Conservation (phyloP, 1,139 yeast species). For the Arxiozyma heterogenica region DNA sequence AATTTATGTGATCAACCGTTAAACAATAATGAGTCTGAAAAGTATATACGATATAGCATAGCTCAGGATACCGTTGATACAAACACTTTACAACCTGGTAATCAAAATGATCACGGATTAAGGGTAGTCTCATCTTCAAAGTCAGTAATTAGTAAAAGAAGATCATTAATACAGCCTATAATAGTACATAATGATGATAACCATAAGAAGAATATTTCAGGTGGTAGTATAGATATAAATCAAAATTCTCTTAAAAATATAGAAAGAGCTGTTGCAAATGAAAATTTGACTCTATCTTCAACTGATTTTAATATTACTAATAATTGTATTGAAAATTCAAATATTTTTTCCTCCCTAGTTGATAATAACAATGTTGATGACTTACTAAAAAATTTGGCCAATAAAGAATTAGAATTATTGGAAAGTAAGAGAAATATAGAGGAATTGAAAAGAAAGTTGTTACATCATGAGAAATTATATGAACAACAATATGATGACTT, state of each 20-base stretch:
- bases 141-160: slow-evolving; percentile 19
- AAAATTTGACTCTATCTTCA: background rate
- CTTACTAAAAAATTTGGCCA: slow-evolving; percentile 21
- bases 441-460: slow-evolving; percentile 23
- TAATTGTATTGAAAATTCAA: slow-evolving; percentile 1
- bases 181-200: slow-evolving; percentile 12
- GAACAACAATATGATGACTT: slow-evolving; percentile 20
- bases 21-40: background rate
- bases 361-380: slow-evolving; percentile 6
- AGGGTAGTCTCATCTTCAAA: slow-evolving; percentile 4
- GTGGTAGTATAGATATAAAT: background rate
- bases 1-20: slow-evolving; percentile 12
- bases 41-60: background rate
- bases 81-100: background rate
- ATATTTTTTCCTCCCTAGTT: background rate
- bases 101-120: background rate
- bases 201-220: background rate
- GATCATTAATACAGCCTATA: slow-evolving; percentile 28
- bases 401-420: slow-evolving; percentile 27
- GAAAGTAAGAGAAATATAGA: slow-evolving; percentile 29
- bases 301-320: background rate
- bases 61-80: background rate
- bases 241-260: background rate
- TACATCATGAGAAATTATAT: slow-evolving; percentile 20
- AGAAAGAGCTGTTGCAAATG: background rate